Conservation (phyloP, 768 basidiomycete genomes). For the Hirschioporus abietinus region DNA sequence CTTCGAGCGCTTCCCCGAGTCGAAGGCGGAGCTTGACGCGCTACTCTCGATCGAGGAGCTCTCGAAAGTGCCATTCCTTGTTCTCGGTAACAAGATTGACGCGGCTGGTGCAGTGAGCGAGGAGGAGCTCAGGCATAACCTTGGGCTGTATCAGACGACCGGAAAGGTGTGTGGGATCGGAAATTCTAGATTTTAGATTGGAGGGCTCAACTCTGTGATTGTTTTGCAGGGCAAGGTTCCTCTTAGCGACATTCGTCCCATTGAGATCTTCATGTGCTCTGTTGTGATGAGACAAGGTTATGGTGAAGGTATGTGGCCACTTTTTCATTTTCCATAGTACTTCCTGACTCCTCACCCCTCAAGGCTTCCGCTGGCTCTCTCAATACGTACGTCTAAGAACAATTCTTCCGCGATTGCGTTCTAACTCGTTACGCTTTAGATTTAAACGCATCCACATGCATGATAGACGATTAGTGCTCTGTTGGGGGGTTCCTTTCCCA, state of each 20-base stretch:
- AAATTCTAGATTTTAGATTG: neutral
- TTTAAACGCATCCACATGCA: slow-evolving; percentile 14
- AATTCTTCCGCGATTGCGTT: neutral
- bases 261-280: slow-evolving; percentile 99
- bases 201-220: slow-evolving; percentile 1
- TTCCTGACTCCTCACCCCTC: neutral
- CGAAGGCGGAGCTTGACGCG: slow-evolving; percentile 95
- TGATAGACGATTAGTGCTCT: neutral
- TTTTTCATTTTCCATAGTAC: slow-evolving; percentile 2
- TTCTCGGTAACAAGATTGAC: slow-evolving; percentile 99
- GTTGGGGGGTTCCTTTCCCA: neutral
- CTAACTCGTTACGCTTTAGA: slow-evolving; percentile 16
- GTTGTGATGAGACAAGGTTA: slow-evolving; percentile 99
- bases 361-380: slow-evolving; percentile 92
- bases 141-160: slow-evolving; percentile 98
- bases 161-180: slow-evolving; percentile 68
- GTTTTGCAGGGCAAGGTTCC: slow-evolving; percentile 85
- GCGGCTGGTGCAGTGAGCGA: slow-evolving; percentile 97
- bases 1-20: slow-evolving; percentile 92
- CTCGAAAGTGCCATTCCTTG: slow-evolving; percentile 93
- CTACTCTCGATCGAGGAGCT: slow-evolving; percentile 95
- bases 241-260: slow-evolving; percentile 92
- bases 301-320: slow-evolving; percentile 68
- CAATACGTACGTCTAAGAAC: slow-evolving; percentile 72
- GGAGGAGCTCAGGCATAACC: slow-evolving; percentile 91